Conservation (phyloP, 345 rosid species). For the Nasturtium officinale region DNA sequence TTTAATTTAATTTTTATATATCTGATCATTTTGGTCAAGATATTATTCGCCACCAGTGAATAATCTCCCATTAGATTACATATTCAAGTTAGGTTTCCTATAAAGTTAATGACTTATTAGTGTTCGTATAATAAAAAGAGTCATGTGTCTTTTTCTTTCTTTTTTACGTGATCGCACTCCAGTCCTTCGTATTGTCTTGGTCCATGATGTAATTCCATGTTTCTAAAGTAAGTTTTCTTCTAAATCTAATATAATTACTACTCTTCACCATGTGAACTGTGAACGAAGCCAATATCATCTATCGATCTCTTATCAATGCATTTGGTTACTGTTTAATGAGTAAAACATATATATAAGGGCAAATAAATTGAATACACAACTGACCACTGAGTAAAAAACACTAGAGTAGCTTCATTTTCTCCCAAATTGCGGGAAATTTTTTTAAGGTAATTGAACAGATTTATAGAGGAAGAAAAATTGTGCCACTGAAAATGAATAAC, state of each 20-base stretch:
- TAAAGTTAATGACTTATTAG: constrained; percentile 26
- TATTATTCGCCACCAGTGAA: constrained; percentile 33
- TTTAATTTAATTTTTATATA: constrained; percentile 11
- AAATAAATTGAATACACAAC: not conserved
- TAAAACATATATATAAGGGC: not conserved
- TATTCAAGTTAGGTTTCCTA: constrained; percentile 36
- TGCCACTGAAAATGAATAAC: not conserved
- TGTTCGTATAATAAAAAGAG: constrained; percentile 12
- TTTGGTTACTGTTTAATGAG: not conserved
- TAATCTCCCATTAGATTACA: constrained; percentile 16
- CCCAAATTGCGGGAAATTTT: not conserved
- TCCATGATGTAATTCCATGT: not conserved
- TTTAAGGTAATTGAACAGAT: not conserved
- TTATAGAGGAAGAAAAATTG: not conserved
- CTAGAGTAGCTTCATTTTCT: not conserved
- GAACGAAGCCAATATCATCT: not conserved
- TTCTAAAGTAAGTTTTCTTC: not conserved
- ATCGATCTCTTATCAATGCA: not conserved
- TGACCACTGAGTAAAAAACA: not conserved
- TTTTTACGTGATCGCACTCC: not conserved
- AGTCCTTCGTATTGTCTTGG: not conserved
- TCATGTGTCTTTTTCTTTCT: not conserved
- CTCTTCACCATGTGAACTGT: constrained; percentile 7
- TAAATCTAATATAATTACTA: not conserved
- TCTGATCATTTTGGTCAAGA: constrained; percentile 19